Conservation (phyloP, 2,329 filamentous ascomycete species). For the Diaporthe eres region DNA sequence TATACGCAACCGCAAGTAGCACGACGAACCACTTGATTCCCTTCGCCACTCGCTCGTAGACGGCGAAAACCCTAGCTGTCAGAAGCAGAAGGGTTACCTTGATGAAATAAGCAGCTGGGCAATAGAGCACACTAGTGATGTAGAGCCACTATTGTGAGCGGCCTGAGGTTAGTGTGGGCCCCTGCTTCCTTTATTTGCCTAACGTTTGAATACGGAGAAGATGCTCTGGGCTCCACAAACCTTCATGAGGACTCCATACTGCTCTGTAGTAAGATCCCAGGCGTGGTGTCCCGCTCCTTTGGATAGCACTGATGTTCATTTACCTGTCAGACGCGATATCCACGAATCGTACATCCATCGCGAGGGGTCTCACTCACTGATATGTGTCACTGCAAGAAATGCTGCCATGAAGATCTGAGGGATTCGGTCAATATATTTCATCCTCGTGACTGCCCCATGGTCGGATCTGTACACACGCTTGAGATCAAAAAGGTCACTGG, state of each 20-base stretch:
- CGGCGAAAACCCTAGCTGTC: slow-evolving; percentile 7
- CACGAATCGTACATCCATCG: background rate
- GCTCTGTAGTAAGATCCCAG: slow-evolving; percentile 1
- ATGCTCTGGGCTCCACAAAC: background rate
- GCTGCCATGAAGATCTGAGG: slow-evolving; percentile 13
- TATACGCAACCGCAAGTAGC: background rate
- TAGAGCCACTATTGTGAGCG: slow-evolving; percentile 6
- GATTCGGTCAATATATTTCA: background rate
- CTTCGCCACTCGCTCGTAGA: background rate
- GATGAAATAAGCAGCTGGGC: slow-evolving; percentile 21
- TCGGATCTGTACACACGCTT: background rate
- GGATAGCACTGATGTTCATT: background rate
- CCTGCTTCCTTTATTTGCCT: background rate
- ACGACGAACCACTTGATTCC: background rate
- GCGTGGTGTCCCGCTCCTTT: slow-evolving; percentile 9
- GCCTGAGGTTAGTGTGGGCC: background rate
- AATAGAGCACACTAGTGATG: slow-evolving; percentile 11
- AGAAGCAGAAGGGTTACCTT: slow-evolving; percentile 6
- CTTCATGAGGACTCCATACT: slow-evolving; percentile 12
- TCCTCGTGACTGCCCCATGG: background rate
- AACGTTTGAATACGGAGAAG: background rate
- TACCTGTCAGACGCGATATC: background rate
- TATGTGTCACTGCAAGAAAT: slow-evolving; percentile 1
- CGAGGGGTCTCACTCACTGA: background rate
- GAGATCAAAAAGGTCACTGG: background rate